These are phyloP conservation scores for Olyra latifolia DNA, from an alignment of 176 grass and related monocot genomes.

Conservation along the genomic window DNA sequence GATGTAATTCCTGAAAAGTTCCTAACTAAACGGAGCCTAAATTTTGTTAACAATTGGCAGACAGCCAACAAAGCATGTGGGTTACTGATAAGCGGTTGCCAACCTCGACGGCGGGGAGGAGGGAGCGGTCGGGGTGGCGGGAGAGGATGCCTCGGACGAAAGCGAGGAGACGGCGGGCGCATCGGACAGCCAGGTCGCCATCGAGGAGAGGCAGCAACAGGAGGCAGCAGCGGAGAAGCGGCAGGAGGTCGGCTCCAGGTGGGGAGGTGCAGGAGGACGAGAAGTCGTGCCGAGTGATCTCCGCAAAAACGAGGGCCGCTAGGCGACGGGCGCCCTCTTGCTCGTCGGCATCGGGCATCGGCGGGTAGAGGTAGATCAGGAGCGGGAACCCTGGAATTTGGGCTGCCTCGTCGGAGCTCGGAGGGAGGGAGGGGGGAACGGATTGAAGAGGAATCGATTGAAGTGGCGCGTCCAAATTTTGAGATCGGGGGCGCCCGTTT, in stretches of 20 bases:
- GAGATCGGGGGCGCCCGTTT: too few relatives aligned
- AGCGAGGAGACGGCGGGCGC: neutral
- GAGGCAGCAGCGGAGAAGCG: constrained; percentile 19
- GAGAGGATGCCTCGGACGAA: constrained; percentile 25
- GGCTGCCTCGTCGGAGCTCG: neutral
- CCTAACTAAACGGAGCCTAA: neutral
- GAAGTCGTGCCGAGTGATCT: neutral
- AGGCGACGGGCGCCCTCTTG: neutral
- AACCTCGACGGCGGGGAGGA: constrained; percentile 45
- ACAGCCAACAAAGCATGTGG: neutral
- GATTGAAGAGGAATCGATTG: too few relatives aligned
- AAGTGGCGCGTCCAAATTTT: too few relatives aligned
- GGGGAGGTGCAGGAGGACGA: neutral
- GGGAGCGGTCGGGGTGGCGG: constrained; percentile 4
- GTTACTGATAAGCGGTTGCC: neutral
- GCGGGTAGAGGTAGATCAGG: too few relatives aligned
- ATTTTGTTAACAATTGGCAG: neutral
- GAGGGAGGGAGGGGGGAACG: neutral
- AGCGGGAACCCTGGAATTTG: neutral
- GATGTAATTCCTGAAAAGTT: neutral
- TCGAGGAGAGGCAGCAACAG: neutral
- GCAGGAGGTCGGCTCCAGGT: neutral
- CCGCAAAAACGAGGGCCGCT: neutral
- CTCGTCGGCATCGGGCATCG: neutral
- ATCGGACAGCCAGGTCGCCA: neutral